These are phyloP conservation scores for Botrytis cinerea DNA, from an alignment of 2,329 filamentous ascomycete genomes.

Conservation along the genomic window DNA sequence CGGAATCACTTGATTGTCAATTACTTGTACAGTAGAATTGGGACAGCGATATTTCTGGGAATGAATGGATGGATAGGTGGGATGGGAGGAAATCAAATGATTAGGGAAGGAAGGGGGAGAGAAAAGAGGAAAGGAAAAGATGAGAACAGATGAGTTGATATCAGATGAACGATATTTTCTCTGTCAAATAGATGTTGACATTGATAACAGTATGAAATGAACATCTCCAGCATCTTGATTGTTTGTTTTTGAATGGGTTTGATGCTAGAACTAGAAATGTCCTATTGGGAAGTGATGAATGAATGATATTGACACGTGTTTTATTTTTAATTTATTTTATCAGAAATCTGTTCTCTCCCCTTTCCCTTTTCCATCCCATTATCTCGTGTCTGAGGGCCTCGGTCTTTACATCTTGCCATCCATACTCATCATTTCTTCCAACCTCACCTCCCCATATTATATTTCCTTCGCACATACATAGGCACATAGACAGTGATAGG, in stretches of 20 bases:
- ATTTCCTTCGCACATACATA: too few species aligned
- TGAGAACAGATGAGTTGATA: slow-evolving; percentile 12
- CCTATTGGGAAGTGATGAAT: neutral
- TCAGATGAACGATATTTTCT: slow-evolving; percentile 1
- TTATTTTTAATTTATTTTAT: too few species aligned
- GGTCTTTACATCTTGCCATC: too few species aligned
- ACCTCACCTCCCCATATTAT: too few species aligned
- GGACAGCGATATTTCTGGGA: neutral
- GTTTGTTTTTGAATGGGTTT: neutral
- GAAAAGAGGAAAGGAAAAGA: neutral
- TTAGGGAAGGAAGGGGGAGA: neutral
- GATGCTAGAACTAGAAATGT: neutral
- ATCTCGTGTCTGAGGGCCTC: too few species aligned
- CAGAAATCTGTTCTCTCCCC: too few species aligned
- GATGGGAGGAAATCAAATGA: neutral
- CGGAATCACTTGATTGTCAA: slow-evolving; percentile 2
- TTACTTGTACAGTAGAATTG: slow-evolving; percentile 18
- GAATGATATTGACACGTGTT: too few species aligned
- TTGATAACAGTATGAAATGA: neutral
- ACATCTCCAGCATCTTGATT: neutral
- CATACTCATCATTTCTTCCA: too few species aligned
- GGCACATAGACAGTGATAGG: too few species aligned
- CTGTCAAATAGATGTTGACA: slow-evolving; percentile 5
- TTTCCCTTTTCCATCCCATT: too few species aligned
- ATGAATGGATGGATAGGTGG: slow-evolving; percentile 2